These are phyloP conservation scores for Mycena olivaceomarginata DNA, from an alignment of 768 basidiomycete species.

Conservation along the genomic window DNA sequence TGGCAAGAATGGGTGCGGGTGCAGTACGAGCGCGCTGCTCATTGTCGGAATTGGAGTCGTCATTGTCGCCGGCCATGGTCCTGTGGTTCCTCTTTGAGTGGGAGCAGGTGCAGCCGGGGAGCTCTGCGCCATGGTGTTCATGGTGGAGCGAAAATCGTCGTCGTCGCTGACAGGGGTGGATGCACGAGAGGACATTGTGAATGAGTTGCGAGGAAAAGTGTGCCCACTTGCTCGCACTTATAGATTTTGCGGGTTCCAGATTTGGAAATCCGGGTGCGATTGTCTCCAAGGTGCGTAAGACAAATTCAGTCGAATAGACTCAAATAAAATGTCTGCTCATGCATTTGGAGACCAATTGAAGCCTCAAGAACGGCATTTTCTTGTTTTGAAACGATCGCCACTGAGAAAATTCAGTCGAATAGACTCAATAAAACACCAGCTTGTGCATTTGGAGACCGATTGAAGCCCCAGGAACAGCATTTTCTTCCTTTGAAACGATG, in stretches of 20 bases:
- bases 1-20: not conserved
- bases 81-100: too few relatives aligned
- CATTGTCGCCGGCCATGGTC: too few relatives aligned
- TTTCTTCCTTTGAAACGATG: slow-evolving; percentile 11
- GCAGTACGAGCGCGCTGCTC: too few relatives aligned
- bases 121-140: not conserved
- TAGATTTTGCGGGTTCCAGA: not conserved
- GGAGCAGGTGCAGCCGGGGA: too few relatives aligned
- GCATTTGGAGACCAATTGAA: too few relatives aligned
- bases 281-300: not conserved
- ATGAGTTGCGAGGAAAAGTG: not conserved
- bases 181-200: not conserved
- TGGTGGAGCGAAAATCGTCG: not conserved
- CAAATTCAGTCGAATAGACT: not conserved
- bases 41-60: too few relatives aligned
- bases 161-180: not conserved
- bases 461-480: not conserved
- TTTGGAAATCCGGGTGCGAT: not conserved
- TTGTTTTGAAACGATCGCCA: too few relatives aligned
- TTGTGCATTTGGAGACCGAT: not conserved
- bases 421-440: too few relatives aligned
- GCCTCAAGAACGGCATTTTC: too few relatives aligned
- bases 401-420: too few relatives aligned
- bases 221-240: not conserved
- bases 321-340: not conserved